phyloP scores from a whole-genome alignment of 2,329 filamentous ascomycete species.

The Tricladium varicosporioides region DNA sequence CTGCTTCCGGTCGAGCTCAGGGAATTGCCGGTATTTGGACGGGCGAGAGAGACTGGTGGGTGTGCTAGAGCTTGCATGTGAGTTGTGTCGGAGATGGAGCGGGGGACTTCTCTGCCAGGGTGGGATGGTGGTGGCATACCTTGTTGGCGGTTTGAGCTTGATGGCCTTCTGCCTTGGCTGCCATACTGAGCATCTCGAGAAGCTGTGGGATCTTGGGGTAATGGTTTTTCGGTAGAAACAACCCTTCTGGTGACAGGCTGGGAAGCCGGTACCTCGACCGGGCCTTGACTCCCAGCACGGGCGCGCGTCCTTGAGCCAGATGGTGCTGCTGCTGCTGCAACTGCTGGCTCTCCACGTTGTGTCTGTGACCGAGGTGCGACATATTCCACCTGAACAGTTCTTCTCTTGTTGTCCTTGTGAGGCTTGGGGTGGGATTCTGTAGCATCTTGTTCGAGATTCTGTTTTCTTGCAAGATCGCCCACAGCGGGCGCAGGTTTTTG shows the following conservation, averaged over 20 bases:
- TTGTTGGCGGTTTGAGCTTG: conserved; percentile 36
- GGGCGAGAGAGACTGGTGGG: conserved; percentile 42
- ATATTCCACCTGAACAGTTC: conserved; percentile 97
- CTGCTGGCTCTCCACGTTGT: conserved; percentile 53
- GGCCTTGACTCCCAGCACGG: conserved; percentile 53
- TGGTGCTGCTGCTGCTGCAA: conserved; percentile 32
- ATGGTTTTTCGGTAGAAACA: conserved; percentile 54
- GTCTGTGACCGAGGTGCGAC: conserved; percentile 89
- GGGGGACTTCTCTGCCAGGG: conserved; percentile 48
- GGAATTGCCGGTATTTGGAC: conserved; percentile 81
- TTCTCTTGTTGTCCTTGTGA: conserved; percentile 79
- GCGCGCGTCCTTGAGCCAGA: conserved; percentile 46
- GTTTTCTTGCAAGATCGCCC: conserved; percentile 68
- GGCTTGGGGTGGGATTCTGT: conserved; percentile 63
- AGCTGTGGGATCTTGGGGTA: conserved; percentile 56
- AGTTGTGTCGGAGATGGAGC: conserved; percentile 52
- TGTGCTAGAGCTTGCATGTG: conserved; percentile 51
- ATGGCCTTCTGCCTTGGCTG: conserved; percentile 38
- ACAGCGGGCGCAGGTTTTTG: conserved; percentile 52
- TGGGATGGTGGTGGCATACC: conserved; percentile 44
- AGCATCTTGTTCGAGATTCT: conserved; percentile 67
- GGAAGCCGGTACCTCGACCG: conserved; percentile 40
- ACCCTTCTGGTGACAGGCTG: conserved; percentile 31
- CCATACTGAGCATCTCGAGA: conserved; percentile 48
- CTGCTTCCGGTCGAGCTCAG: conserved; percentile 61